Base-by-base conservation (phyloP, 768 basidiomycete species). In the Naganishia vaughanmartiniae region DNA sequence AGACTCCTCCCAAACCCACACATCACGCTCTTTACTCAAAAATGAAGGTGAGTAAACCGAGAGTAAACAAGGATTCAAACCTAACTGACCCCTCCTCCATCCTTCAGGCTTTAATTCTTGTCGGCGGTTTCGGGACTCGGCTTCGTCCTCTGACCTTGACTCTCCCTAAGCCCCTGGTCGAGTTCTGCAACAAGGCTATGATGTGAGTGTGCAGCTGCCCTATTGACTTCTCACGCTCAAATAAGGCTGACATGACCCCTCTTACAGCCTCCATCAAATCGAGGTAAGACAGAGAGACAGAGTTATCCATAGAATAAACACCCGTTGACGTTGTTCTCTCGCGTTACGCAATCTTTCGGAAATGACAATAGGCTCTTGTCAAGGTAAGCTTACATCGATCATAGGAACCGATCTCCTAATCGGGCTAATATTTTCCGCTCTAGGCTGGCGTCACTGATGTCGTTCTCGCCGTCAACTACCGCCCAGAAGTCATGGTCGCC, bases 111-210 rank as follows among this genome's bases (percentile, higher is more conserved):
- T 75, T 84, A 57, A 84, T 84, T 74, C 82, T 84, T 73, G 83
- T 84, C 70, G 83, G 83, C 56, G 83, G 83, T 80, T 84, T 84
- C 81, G 84, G 84, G 68, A 84, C 84, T n/a, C 81, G 83, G 63
- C 82, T 84, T 28, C 81, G 84, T 72, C 84, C 84, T 56, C 72
- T 84, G 69, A 83, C 83, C 10, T 80, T 83, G 77, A 83, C 84
- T 48, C 82, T 83, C 73, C 84, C 84, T 70, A 84, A 84, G 75
- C 83, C 83, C 12, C 72, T 83, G 54, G 83, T 83, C 69, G 82
- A 83, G 75, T 80, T 81, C 71, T 81, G 80, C 66, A 82, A 83
- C 81, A 82, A 83, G 77, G 80, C 82, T 63, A 81, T 82, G 80
- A 83, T 82, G 81, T 81, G 71, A 75, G 81, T 70, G 14, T 12